Percentiles rank a stretch among this genome's conserved stretches.
Conservation (phyloP, 768 basidiomycete genomes). For the Hygrophorus russula region DNA sequence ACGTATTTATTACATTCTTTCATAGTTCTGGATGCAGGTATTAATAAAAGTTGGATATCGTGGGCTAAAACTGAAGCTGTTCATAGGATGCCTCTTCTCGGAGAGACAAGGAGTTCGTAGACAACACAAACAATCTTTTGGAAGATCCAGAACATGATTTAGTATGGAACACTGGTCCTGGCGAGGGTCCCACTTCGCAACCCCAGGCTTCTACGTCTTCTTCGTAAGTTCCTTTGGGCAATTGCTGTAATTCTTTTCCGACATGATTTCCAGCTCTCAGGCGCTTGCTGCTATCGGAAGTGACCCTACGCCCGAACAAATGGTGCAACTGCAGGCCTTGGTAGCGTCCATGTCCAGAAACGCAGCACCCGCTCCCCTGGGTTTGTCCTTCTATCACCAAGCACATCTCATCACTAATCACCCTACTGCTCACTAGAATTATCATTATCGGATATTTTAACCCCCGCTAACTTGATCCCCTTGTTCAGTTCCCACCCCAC, state of each 20-base stretch:
- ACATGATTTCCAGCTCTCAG: not conserved
- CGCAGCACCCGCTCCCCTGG: conserved; percentile 19
- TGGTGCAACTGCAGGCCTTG: conserved; percentile 49
- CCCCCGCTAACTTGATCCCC: conserved; percentile 59
- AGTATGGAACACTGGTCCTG: conserved; percentile 36
- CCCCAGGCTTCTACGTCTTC: conserved; percentile 37
- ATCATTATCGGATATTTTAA: conserved; percentile 65
- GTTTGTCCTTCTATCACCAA: conserved; percentile 11
- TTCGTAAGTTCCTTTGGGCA: conserved; percentile 19
- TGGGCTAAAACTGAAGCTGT: not conserved
- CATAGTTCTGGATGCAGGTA: conserved; percentile 85
- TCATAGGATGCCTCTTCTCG: conserved; percentile 52
- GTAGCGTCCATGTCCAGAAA: conserved; percentile 33
- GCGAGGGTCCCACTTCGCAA: conserved; percentile 16
- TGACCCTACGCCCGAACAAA: conserved; percentile 50
- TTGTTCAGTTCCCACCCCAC: conserved; percentile 63
- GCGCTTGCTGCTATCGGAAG: not conserved
- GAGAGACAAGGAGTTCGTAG: conserved; percentile 63
- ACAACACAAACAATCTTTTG: conserved; percentile 61
- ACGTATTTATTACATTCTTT: conserved; percentile 5
- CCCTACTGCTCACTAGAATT: conserved; percentile 29
- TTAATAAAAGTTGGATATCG: not conserved
- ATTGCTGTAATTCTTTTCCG: not conserved
- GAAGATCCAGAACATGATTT: conserved; percentile 53
- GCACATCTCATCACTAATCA: not conserved